Base-by-base conservation (phyloP, 805 yeast genomes). In the Candida xiaguanensis region DNA sequence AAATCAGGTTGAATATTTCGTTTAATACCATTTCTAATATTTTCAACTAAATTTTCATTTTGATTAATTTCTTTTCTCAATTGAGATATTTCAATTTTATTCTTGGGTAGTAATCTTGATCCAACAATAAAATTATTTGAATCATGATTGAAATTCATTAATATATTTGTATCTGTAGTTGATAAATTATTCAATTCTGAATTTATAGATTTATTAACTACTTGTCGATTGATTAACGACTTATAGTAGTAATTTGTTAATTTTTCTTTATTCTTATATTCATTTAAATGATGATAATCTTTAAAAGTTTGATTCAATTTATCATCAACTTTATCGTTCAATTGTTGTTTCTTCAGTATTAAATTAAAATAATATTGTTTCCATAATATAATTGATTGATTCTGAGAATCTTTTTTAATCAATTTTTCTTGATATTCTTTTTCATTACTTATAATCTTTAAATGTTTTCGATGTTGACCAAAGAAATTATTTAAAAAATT, bases 341-440 rank as follows among this genome's bases (percentile, higher is more conserved):
- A 44, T 29, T 57, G 41, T 15, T 56, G 49, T 41, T 59, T 61
- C 19, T 50, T 43, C 5, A 49, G 45, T 13, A 52, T 32, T 34
- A 65, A 47, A 17, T 58, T 49, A 15, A 42, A 46, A 27, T 53
- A 49, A 47, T 56, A 66, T 33, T 56, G 61, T 30, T 61, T 51
- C 73, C 73, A 68, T n/a, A 63, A 41, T 3, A 62, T 55, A 3
- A 42, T 42, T 16, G 56, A 48, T 30, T 63, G 53, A 7, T 56
- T 55, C 16, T 50, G 47, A 7, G 53, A 39, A 23, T 48, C 46
- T 8, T 43, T 39, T 6, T 50, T 46, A 2, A 58, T 45, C 35
- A 67, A 44, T 3, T 48, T 39, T 1, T 47, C 44, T 43, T 60
- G 70, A 40, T 64, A 65, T 14, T 46, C 42, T 27, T 55, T 59